Conservation (phyloP, 164 flowering plant genomes). For the Piper betle region DNA sequence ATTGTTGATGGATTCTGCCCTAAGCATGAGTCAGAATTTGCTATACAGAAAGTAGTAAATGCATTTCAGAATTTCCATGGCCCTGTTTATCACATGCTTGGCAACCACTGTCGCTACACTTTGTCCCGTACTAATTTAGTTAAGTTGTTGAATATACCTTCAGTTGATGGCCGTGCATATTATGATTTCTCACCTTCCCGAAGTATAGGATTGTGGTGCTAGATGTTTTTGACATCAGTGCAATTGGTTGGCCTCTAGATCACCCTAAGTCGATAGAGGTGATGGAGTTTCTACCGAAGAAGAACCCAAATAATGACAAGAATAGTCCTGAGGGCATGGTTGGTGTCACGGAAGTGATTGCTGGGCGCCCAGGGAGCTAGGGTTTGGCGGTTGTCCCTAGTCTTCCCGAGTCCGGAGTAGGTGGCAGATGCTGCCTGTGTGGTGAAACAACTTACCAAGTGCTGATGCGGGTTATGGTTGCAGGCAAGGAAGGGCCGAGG, state of each 20-base stretch:
- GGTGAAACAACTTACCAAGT: no score
- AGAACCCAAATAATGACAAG: constrained; percentile 73
- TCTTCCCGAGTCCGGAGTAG: no score
- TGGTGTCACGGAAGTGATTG: no score
- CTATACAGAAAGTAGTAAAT: constrained; percentile 41
- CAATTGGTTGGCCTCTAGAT: constrained; percentile 79
- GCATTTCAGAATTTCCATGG: constrained; percentile 64
- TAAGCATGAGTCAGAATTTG: constrained; percentile 45
- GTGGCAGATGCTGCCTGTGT: no score
- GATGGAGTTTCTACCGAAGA: constrained; percentile 36
- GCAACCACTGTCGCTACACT: constrained; percentile 98
- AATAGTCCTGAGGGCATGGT: constrained; percentile 60
- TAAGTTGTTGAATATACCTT: constrained; percentile 50
- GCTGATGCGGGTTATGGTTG: no score
- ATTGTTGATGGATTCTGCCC: constrained; percentile 93
- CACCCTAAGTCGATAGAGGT: constrained; percentile 63
- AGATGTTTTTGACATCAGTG: constrained; percentile 87
- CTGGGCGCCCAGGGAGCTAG: no score
- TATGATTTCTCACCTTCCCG: constrained; percentile 75
- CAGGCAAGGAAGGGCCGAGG: no score
- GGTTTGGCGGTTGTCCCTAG: no score
- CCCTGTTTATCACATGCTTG: constrained; percentile 74
- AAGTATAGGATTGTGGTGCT: constrained; percentile 73
- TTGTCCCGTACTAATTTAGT: constrained; percentile 65
- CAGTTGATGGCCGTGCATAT: constrained; percentile 39